Conservation (phyloP, 768 basidiomycete species). For the Mycena rosella region DNA sequence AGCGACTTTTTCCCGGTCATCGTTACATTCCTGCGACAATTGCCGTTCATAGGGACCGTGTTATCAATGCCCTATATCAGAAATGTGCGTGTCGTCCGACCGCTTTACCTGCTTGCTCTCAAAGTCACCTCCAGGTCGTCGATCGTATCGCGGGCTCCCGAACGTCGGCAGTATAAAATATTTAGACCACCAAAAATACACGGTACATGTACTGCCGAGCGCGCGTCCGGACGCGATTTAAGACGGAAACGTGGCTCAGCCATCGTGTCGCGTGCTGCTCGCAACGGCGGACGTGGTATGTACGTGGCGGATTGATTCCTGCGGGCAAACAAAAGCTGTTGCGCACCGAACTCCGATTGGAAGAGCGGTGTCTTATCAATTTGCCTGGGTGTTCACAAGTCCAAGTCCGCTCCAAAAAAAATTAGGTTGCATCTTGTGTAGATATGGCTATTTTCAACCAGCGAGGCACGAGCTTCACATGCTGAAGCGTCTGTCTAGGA, state of each 20-base stretch:
- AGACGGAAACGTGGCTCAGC: not conserved
- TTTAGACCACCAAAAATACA: constrained; percentile 27
- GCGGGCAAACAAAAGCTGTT: too few relatives aligned
- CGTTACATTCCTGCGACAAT: constrained; percentile 93
- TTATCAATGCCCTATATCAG: constrained; percentile 91
- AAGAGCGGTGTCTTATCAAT: not conserved
- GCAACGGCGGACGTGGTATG: not conserved
- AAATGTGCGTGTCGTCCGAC: constrained; percentile 65
- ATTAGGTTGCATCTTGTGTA: too few relatives aligned
- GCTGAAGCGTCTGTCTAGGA: too few relatives aligned
- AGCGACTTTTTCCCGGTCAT: constrained; percentile 99
- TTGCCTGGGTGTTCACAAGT: too few relatives aligned
- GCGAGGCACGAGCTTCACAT: too few relatives aligned
- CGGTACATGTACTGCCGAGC: not conserved
- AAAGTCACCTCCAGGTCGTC: constrained; percentile 66
- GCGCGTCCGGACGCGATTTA: constrained; percentile 17
- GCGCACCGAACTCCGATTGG: too few relatives aligned
- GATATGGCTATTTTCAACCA: too few relatives aligned
- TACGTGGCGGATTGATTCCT: constrained; percentile 26
- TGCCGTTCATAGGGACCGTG: constrained; percentile 91
- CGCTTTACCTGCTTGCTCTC: constrained; percentile 4
- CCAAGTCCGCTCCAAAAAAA: too few relatives aligned
- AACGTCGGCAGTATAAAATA: constrained; percentile 72
- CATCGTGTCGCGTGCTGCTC: not conserved
- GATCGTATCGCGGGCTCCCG: constrained; percentile 87